Evolutionary conservation across 2,329 filamentous ascomycete species (phyloP).

Genomic region (Aspergillus candidus): DNA sequence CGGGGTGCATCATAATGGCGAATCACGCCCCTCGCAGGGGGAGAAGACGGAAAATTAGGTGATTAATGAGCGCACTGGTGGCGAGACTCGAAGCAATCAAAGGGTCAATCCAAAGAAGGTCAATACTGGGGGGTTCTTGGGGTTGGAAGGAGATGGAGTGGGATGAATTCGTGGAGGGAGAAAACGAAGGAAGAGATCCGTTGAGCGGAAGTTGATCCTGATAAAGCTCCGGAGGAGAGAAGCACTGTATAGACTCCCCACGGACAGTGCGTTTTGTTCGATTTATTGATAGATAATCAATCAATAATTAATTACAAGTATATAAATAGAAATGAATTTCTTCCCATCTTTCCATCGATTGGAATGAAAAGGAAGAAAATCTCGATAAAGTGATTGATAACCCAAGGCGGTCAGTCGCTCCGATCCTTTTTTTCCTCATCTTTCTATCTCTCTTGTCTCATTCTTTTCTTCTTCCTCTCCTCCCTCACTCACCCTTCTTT

Average conservation of each 20-base stretch:
- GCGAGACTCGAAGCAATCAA: background rate
- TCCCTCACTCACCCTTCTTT: background rate
- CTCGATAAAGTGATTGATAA: too few relatives aligned
- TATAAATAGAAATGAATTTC: too few relatives aligned
- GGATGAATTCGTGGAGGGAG: background rate
- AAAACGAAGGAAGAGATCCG: background rate
- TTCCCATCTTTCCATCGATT: too few relatives aligned
- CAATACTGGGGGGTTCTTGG: background rate
- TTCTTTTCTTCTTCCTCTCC: background rate
- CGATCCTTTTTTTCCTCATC: background rate
- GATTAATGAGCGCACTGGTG: background rate
- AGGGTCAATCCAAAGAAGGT: background rate
- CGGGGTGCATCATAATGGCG: constrained; percentile 65
- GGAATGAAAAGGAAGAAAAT: too few relatives aligned
- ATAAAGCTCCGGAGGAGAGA: background rate
- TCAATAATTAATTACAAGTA: too few relatives aligned
- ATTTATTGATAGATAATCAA: too few relatives aligned
- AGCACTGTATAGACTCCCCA: too few relatives aligned
- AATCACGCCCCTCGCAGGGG: background rate
- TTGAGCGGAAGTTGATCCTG: constrained; percentile 1
- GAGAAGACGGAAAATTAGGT: background rate
- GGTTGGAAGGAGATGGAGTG: background rate
- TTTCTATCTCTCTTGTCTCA: background rate
- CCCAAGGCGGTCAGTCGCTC: constrained; percentile 10
- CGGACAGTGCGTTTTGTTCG: too few relatives aligned